Base-by-base conservation (phyloP, 805 yeast genomes). In the Lachancea mirantina region DNA sequence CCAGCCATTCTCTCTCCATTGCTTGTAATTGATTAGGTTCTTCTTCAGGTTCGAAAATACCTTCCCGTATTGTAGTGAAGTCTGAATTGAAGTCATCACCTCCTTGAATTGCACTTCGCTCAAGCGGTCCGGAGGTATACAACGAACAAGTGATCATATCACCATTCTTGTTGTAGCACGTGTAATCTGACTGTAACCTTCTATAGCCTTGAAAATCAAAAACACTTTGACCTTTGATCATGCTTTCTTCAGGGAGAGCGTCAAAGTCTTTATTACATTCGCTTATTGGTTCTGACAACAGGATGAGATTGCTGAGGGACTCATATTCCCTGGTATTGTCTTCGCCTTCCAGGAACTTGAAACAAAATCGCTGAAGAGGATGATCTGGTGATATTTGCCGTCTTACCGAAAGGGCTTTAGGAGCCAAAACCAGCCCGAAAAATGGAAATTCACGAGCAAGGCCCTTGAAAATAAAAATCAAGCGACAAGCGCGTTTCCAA, bases 131-230 rank as follows among this genome's bases (percentile, higher is more conserved):
- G 10, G 54, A 40, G 2, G 62, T 56, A 34, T 55, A 58, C n/a
- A 55, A 34, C 7, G 61, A 55, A 3, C 56, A 46, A 20, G 59
- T 51, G 4, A 54, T 42, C 27, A 57, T 40, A 27, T 53, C 60
- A 23, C 63, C 63, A 32, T 49, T 50, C 23, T 52, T 53, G 34
- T 57, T 59, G 39, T 50, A 57, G 14, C 55, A 50, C 19, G 40
- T 38, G 31, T 39, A 49, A 32, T 51, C 50, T 6, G 53, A 46
- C 23, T 39, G 35, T 20, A 56, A 36, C 28, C 46, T 47, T 32
- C 47, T 53, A 31, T 55, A 57, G 8, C 63, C 63, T 17, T 41
- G 36, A 32, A 55, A 50, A 22, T 57, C 52, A 34, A 56, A 55
- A 8, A 58, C 45, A 32, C 43, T 49, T 30, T 51, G 57, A 13